phyloP scores from a whole-genome alignment of 495 filamentous ascomycete genomes.

The Haplographium delicatum region DNA sequence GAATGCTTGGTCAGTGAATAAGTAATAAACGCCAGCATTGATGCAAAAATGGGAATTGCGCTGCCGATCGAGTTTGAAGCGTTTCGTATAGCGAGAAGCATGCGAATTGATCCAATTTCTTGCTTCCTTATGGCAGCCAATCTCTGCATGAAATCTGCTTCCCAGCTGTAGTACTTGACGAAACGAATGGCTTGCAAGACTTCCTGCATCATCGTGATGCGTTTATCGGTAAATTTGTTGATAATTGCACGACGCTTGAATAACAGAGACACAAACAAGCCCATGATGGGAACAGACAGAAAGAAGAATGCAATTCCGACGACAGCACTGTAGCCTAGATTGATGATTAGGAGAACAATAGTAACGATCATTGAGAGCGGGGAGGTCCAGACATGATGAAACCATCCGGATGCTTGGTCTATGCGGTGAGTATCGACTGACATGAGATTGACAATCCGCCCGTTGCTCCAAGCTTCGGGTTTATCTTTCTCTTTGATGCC shows the following conservation, averaged over 20 bases:
- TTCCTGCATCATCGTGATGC: constrained; percentile 84
- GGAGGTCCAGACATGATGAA: constrained; percentile 81
- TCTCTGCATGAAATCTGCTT: constrained; percentile 70
- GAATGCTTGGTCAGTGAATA: constrained; percentile 67
- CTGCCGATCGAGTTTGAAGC: constrained; percentile 65
- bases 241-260: constrained; percentile 65
- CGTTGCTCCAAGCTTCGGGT: constrained; percentile 71
- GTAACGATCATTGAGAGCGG: constrained; percentile 71
- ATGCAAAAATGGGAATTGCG: constrained; percentile 79
- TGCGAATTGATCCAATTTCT: constrained; percentile 75
- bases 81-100: constrained; percentile 71
- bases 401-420: constrained; percentile 73
- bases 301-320: constrained; percentile 78
- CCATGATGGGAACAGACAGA: constrained; percentile 65
- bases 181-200: constrained; percentile 84
- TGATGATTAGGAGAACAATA: constrained; percentile 70
- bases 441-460: constrained; percentile 84
- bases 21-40: constrained; percentile 91
- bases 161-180: constrained; percentile 94
- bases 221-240: constrained; percentile 85
- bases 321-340: constrained; percentile 78
- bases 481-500: constrained; percentile 24
- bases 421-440: constrained; percentile 84
- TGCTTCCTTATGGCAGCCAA: constrained; percentile 60
- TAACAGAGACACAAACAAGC: constrained; percentile 60